phyloP scores from a whole-genome alignment of 2,329 filamentous ascomycete genomes.

The Seiridium cupressi region DNA sequence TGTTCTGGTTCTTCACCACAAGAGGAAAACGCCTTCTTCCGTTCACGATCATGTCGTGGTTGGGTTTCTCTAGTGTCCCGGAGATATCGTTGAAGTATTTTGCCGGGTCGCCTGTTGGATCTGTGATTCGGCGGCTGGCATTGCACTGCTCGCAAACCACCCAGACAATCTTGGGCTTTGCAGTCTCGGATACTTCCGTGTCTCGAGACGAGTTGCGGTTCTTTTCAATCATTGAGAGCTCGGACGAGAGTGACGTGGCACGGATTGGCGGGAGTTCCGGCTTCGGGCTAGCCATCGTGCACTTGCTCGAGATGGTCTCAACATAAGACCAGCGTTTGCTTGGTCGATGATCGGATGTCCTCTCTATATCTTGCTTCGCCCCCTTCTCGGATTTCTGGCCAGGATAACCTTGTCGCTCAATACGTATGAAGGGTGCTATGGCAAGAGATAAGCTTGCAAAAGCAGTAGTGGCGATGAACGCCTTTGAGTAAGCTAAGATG shows the following conservation, averaged over 20 bases:
- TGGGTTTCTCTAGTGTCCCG: conserved; percentile 8
- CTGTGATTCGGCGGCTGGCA: conserved; percentile 23
- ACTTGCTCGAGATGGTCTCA: conserved; percentile 21
- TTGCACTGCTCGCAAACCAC: conserved; percentile 31
- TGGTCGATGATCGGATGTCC: conserved; percentile 18
- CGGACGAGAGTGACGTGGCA: conserved; percentile 6
- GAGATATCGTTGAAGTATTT: conserved; percentile 28
- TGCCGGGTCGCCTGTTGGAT: conserved; percentile 22
- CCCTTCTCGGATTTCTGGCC: conserved; percentile 1
- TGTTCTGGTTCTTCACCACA: not conserved
- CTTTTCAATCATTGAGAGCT: not conserved
- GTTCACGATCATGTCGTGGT: conserved; percentile 9
- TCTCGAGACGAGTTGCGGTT: conserved; percentile 19
- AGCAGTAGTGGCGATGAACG: conserved; percentile 27
- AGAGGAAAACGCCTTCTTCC: conserved; percentile 5
- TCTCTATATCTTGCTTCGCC: not conserved
- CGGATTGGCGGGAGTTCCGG: conserved; percentile 18
- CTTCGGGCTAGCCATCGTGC: conserved; percentile 10
- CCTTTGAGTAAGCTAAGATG: conserved; percentile 24
- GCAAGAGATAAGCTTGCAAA: conserved; percentile 26
- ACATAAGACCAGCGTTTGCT: conserved; percentile 30
- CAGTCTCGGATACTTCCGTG: conserved; percentile 14
- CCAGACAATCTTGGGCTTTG: conserved; percentile 24
- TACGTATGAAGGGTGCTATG: conserved; percentile 28
- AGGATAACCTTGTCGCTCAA: conserved; percentile 22